Evolutionary conservation across 306 rosid genomes (phyloP), one percentile per base, ranked within the genome.

Genomic region (Pyrus pyrifolia): DNA sequence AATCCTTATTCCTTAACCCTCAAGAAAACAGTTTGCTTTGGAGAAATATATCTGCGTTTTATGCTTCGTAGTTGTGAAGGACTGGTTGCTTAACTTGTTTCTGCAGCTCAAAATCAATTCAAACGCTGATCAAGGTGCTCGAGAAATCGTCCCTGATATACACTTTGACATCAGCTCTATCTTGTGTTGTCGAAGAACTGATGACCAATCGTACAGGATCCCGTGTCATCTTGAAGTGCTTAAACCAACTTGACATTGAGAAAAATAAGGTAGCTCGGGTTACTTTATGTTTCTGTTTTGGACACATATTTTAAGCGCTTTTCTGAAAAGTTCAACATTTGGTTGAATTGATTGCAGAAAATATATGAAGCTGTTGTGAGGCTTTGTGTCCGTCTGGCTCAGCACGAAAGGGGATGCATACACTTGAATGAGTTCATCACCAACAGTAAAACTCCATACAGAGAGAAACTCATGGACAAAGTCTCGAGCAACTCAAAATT

Each of bases 331-430:
- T 60, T 60, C 8, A 13, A 42, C 45, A 42, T 42, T 25, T 60
- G 66, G 5, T 42, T 60, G 31, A 10, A 38, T 21, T 52, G 10
- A 59, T 40, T 61, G 29, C 46, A 80, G 76, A 23, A 45, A 70
- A 75, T 80, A 29, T 80, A 75, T 35, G 31, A 35, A 25, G 31
- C n/a, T 33, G 67, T 58, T 19, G 13, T 61, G 51, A 13, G 21
- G 42, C 6, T 49, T 55, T 80, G 80, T 30, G 9, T 70, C 67
- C 3, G 19, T 1, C 25, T 80, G 62, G 80, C 83, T 55, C 68
- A 62, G 44, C 42, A 80, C 70, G 83, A 69, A 51, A 63, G 13
- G 25, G 80, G 80, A 62, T 80, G 83, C 58, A 51, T 80, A 60
- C 18, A 18, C 29, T 63, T 80, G 40, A 80, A 80, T 38, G 51